phyloP scores from a whole-genome alignment of 257 asterid genomes.

The Solanum pennellii region DNA sequence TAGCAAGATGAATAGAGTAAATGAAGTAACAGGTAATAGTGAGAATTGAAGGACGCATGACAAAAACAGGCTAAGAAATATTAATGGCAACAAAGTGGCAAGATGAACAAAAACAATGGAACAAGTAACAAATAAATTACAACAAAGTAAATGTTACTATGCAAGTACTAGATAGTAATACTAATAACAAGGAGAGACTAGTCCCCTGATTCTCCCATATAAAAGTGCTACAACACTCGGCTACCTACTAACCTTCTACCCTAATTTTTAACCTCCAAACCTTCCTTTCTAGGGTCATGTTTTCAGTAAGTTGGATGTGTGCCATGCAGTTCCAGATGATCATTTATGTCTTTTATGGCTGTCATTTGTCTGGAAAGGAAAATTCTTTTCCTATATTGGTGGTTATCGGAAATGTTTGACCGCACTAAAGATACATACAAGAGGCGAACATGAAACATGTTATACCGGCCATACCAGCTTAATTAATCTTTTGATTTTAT shows the following conservation, averaged over 20 bases:
- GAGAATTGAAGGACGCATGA: not conserved
- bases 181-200: not conserved
- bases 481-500: not conserved
- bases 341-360: not conserved
- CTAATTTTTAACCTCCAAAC: not conserved
- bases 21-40: not conserved
- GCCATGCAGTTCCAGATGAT: not conserved
- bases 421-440: not conserved
- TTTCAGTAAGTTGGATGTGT: not conserved
- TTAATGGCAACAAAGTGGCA: not conserved
- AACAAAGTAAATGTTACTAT: not conserved
- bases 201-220: not conserved
- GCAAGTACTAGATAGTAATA: not conserved
- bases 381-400: not conserved
- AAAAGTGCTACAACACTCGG: not conserved
- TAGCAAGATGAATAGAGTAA: not conserved
- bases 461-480: not conserved
- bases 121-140: not conserved
- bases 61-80: not conserved
- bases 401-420: not conserved
- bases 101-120: not conserved
- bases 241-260: not conserved
- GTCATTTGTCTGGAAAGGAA: not conserved
- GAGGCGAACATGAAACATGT: not conserved
- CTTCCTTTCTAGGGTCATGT: not conserved